Evolutionary conservation across 1,284 basidiomycete species (phyloP).

Genomic region (Cutaneotrichosporon sp.): DNA sequence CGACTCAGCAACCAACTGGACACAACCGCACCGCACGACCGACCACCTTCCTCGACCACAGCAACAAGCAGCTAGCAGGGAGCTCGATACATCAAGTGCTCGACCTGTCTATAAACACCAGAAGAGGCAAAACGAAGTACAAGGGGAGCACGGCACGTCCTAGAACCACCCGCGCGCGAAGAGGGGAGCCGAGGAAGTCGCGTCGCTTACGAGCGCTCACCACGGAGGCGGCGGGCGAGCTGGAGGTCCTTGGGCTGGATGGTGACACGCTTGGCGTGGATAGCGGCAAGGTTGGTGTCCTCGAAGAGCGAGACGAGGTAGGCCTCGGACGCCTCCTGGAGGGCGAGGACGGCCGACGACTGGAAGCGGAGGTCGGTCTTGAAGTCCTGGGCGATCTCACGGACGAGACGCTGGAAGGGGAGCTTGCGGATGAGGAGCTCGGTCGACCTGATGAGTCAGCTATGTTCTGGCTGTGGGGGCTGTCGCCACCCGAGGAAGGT

Average conservation of each 20-base stretch:
- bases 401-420: constrained; percentile 87
- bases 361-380: constrained; percentile 92
- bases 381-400: constrained; percentile 66
- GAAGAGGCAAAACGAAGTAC: constrained; percentile 24
- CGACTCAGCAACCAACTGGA: too few species aligned
- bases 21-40: too few species aligned
- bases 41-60: not conserved
- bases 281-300: constrained; percentile 88
- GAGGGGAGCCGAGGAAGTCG: not conserved
- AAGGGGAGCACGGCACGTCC: not conserved
- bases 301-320: constrained; percentile 82
- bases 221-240: constrained; percentile 73
- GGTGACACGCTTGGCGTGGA: constrained; percentile 85
- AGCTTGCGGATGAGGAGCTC: constrained; percentile 89
- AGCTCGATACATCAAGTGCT: constrained; percentile 23
- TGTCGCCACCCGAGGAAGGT: not conserved
- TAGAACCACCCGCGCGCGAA: not conserved
- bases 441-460: constrained; percentile 63
- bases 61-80: constrained; percentile 6
- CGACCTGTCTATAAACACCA: constrained; percentile 19
- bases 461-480: not conserved
- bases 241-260: constrained; percentile 78
- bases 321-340: constrained; percentile 87
- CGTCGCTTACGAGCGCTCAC: constrained; percentile 70
- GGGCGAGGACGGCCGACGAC: constrained; percentile 84